These are phyloP conservation scores for Geosiphon pyriformis DNA, from an alignment of 192 early-diverging fungal species.

Conservation along the genomic window DNA sequence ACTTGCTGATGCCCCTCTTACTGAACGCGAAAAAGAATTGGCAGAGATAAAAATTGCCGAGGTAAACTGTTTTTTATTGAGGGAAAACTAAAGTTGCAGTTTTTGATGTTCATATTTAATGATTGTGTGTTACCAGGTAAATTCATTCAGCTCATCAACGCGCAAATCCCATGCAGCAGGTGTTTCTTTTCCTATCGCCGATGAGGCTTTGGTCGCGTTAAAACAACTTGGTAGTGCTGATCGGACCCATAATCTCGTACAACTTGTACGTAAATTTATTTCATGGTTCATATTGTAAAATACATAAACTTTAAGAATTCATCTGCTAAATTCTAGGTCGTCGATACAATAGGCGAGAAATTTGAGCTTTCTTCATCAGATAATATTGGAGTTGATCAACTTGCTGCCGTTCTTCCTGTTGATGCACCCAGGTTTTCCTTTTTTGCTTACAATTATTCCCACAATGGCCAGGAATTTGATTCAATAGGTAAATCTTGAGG, in stretches of 20 bases:
- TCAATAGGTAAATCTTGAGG: conserved; percentile 39
- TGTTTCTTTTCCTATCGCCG: conserved; percentile 56
- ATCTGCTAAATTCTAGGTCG: conserved; percentile 21
- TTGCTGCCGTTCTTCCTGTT: conserved; percentile 46
- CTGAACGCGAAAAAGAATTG: conserved; percentile 79
- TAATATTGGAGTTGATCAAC: conserved; percentile 42
- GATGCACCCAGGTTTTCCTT: conserved; percentile 74
- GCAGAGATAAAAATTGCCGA: conserved; percentile 57
- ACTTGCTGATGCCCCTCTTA: conserved; percentile 69
- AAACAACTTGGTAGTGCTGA: conserved; percentile 37
- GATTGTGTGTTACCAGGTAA: no score
- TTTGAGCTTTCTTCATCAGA: conserved; percentile 44
- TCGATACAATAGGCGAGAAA: conserved; percentile 48
- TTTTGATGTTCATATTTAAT: no score
- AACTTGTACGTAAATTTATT: conserved; percentile 38
- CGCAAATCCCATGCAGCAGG: conserved; percentile 63
- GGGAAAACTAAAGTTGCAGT: no score
- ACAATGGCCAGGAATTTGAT: conserved; percentile 37
- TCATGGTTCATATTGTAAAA: not conserved
- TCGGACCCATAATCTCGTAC: conserved; percentile 54
- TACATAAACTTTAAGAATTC: not conserved
- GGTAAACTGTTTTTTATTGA: conserved; percentile 33
- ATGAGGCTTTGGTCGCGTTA: conserved; percentile 58
- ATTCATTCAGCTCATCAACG: conserved; percentile 48
- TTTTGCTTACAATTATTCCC: conserved; percentile 44